phyloP scores from a whole-genome alignment of 2,329 filamentous ascomycete species.

The Tolypocladium capitatum region DNA sequence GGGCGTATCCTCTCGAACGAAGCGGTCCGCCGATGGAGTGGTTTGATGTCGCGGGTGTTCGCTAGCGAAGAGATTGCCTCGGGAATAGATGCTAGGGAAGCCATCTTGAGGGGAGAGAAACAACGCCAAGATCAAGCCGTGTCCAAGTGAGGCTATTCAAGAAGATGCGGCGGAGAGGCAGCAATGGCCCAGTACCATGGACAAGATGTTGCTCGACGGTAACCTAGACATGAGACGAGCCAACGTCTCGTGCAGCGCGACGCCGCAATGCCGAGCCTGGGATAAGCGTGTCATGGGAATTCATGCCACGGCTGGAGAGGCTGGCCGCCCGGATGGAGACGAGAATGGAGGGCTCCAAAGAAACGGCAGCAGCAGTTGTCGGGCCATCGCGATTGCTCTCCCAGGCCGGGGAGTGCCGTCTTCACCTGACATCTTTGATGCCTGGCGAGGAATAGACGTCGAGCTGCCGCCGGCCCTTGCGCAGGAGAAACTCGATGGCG shows the following conservation, averaged over 20 bases:
- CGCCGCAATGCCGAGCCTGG: background rate
- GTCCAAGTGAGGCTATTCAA: slow-evolving; percentile 12
- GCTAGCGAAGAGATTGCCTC: slow-evolving; percentile 9
- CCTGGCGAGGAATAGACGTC: slow-evolving; percentile 69
- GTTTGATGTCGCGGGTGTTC: slow-evolving; percentile 5
- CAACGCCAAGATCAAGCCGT: slow-evolving; percentile 3
- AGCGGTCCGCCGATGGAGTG: slow-evolving; percentile 3
- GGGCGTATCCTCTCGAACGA: slow-evolving; percentile 10
- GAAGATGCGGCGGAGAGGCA: slow-evolving; percentile 6
- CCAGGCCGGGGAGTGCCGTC: background rate
- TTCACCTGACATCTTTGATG: slow-evolving; percentile 58
- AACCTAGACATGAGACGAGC: background rate
- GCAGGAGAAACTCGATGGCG: slow-evolving; percentile 71
- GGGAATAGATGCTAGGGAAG: slow-evolving; percentile 14
- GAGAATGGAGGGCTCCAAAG: background rate
- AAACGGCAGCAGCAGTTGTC: background rate
- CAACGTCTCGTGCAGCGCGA: slow-evolving; percentile 1
- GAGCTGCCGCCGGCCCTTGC: slow-evolving; percentile 70
- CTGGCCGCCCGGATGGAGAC: background rate
- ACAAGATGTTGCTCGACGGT: slow-evolving; percentile 1
- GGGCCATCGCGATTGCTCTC: background rate
- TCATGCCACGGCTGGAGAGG: background rate
- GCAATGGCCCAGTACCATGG: slow-evolving; percentile 5
- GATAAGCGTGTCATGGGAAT: background rate
- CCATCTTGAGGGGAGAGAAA: slow-evolving; percentile 12